These are phyloP conservation scores for Salix caprea DNA, from an alignment of 345 rosid genomes.

Conservation along the genomic window DNA sequence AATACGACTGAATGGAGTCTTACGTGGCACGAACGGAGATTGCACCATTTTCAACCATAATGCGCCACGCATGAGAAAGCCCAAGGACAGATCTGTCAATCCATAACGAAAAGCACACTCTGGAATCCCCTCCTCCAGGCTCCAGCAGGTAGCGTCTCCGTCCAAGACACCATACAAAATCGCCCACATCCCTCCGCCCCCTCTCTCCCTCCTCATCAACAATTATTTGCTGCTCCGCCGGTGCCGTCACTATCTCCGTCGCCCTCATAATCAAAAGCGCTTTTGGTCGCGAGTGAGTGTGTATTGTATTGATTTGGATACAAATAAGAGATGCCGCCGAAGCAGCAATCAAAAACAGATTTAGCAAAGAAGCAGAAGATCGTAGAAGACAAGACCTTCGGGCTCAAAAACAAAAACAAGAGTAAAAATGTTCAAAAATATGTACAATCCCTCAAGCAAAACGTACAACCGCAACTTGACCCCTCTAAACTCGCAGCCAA, in stretches of 20 bases:
- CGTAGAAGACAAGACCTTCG: conserved; percentile 93
- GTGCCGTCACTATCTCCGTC: neutral
- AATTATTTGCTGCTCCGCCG: neutral
- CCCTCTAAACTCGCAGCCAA: conserved; percentile 60
- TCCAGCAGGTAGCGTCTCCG: neutral
- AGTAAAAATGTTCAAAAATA: conserved; percentile 94
- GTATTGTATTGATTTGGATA: conserved; percentile 25
- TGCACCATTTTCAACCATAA: neutral
- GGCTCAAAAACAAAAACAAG: conserved; percentile 89
- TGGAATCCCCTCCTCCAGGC: neutral
- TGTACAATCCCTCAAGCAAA: conserved; percentile 74
- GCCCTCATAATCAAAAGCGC: neutral
- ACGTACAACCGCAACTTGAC: conserved; percentile 79
- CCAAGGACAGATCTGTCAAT: neutral
- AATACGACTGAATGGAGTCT: too few relatives aligned
- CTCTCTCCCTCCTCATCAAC: neutral
- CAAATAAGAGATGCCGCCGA: conserved; percentile 73
- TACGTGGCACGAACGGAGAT: too few relatives aligned
- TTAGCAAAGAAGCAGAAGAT: conserved; percentile 88
- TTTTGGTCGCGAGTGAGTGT: neutral
- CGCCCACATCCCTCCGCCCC: neutral
- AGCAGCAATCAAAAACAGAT: conserved; percentile 79
- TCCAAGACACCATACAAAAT: neutral
- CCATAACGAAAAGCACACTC: neutral
- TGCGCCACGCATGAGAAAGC: neutral